Evolutionary conservation across 169 alveolate genomes (phyloP).

Genomic region (Plasmodium cynomolgi): DNA sequence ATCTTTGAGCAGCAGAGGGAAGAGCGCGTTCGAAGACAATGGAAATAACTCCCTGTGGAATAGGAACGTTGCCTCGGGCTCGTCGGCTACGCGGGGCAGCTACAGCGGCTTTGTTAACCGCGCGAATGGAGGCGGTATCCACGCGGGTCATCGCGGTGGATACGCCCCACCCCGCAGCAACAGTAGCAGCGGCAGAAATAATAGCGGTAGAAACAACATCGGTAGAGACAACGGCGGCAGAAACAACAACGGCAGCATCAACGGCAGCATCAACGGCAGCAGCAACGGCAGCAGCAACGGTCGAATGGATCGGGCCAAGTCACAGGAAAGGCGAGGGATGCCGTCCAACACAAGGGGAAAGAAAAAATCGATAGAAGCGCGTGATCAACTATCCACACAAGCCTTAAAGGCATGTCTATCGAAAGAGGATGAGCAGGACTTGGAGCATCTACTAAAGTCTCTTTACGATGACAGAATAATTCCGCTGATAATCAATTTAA

Average conservation of each 20-base stretch:
- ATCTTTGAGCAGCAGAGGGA: not conserved
- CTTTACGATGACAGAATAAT: constrained; percentile 83
- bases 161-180: not conserved
- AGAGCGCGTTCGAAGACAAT: not conserved
- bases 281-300: not conserved
- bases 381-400: constrained; percentile 49
- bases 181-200: no score
- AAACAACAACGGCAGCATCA: not conserved
- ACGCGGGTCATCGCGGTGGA: no score
- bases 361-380: constrained; percentile 37
- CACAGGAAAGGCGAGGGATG: not conserved
- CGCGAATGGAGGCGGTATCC: no score
- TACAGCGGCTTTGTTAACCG: not conserved
- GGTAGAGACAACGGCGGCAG: no score
- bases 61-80: not conserved
- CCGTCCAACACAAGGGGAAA: constrained; percentile 41
- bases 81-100: not conserved
- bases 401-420: constrained; percentile 75
- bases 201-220: not conserved
- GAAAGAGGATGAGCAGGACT: constrained; percentile 75
- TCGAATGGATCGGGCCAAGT: not conserved
- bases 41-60: constrained; percentile 17
- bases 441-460: constrained; percentile 78
- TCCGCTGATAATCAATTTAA: constrained; percentile 81
- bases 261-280: not conserved